phyloP scores from a whole-genome alignment of 1,139 yeast species.

The Sugiyamaella castrensis region DNA sequence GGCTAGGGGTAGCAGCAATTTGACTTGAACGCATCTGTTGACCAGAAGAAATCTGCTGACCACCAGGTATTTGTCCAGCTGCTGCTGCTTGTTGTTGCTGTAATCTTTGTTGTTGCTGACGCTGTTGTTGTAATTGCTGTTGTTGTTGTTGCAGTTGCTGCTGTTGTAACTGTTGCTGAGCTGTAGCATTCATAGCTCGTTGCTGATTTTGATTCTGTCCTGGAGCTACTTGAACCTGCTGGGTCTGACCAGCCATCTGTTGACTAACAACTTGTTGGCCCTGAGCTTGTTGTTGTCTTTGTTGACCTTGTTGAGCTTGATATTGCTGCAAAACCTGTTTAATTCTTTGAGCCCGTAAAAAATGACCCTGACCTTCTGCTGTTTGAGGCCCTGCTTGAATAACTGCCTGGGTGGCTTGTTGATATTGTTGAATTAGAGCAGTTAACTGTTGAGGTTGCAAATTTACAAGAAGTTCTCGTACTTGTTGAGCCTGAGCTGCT shows the following conservation, averaged over 20 bases:
- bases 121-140: background rate
- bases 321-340: conserved; percentile 45
- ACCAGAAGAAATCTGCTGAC: too few relatives aligned
- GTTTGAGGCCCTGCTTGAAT: conserved; percentile 54
- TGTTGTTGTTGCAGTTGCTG: conserved; percentile 15
- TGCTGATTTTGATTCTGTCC: conserved; percentile 14
- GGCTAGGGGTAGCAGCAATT: too few relatives aligned
- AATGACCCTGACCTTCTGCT: conserved; percentile 67
- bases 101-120: background rate
- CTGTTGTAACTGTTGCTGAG: conserved; percentile 13
- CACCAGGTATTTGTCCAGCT: background rate
- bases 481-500: conserved; percentile 4
- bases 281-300: conserved; percentile 21
- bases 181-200: conserved; percentile 2
- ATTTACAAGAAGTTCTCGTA: conserved; percentile 13
- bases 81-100: conserved; percentile 8
- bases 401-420: conserved; percentile 62
- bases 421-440: conserved; percentile 55
- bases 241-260: conserved; percentile 21
- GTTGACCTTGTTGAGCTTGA: conserved; percentile 27
- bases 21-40: too few relatives aligned
- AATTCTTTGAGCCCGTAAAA: conserved; percentile 65
- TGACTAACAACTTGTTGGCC: conserved; percentile 17
- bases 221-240: conserved; percentile 1
- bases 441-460: conserved; percentile 45